A percentile compares a stretch with the other conserved stretches of the same genome.
These are phyloP conservation scores for Chaetoscypha palmicola DNA, from an alignment of 2,329 filamentous ascomycete species.

Conservation along the genomic window DNA sequence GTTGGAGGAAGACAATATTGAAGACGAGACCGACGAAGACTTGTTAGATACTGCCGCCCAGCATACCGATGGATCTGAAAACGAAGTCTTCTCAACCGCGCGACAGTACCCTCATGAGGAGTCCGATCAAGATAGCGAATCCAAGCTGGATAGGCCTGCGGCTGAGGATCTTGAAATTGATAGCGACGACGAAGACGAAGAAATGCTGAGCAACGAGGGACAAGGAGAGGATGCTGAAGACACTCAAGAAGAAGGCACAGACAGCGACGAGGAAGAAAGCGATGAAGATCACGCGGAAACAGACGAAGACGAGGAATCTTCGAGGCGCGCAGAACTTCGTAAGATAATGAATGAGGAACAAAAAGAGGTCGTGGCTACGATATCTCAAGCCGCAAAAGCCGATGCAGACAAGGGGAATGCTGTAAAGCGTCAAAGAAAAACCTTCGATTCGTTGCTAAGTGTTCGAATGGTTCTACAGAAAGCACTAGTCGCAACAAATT, in stretches of 20 bases:
- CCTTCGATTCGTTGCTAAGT: constrained; percentile 84
- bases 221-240: constrained; percentile 5
- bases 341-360: constrained; percentile 63
- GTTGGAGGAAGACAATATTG: constrained; percentile 22
- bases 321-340: constrained; percentile 51
- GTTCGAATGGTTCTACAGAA: constrained; percentile 90
- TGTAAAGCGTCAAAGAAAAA: constrained; percentile 76
- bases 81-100: constrained; percentile 29
- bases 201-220: no score
- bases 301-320: constrained; percentile 22
- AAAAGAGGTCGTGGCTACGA: constrained; percentile 55
- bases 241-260: constrained; percentile 21
- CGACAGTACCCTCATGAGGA: constrained; percentile 26
- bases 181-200: constrained; percentile 31
- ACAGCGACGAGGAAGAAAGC: constrained; percentile 30
- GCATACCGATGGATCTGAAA: constrained; percentile 28
- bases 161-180: background rate
- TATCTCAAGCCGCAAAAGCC: constrained; percentile 57
- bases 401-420: constrained; percentile 82
- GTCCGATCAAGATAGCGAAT: constrained; percentile 22
- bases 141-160: background rate
- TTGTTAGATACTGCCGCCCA: constrained; percentile 28
- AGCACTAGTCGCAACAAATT: constrained; percentile 74
- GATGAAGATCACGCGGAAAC: constrained; percentile 31
- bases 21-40: constrained; percentile 30